Evolutionary conservation across 1,139 yeast species (phyloP).

Genomic region (Saccharomyces pastorianus): DNA sequence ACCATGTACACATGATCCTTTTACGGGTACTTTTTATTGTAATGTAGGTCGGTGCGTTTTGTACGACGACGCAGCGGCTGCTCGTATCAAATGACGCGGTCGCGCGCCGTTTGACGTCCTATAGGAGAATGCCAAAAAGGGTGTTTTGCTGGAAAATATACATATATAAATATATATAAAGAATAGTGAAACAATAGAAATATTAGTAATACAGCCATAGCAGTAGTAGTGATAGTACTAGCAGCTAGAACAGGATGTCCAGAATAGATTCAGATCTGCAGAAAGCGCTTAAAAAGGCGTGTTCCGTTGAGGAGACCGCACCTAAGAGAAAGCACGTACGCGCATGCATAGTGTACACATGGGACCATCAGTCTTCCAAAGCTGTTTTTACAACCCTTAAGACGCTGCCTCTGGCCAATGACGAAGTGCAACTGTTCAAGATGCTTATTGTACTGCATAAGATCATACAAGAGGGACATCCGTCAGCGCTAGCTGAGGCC

Average conservation of each 20-base stretch:
- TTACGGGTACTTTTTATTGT: neutral
- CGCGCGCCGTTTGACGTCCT: neutral
- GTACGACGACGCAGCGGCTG: neutral
- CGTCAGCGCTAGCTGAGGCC: slow-evolving; percentile 73
- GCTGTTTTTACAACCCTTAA: slow-evolving; percentile 72
- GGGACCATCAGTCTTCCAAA: slow-evolving; percentile 87
- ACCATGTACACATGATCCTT: neutral
- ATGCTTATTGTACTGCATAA: slow-evolving; percentile 84
- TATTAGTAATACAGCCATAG: neutral
- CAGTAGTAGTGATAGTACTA: neutral
- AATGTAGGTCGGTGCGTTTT: neutral
- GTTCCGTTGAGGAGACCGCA: slow-evolving; percentile 78
- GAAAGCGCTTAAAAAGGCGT: slow-evolving; percentile 75
- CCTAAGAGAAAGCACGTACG: slow-evolving; percentile 94
- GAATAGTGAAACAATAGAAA: neutral
- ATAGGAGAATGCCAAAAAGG: neutral
- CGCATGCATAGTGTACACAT: slow-evolving; percentile 88
- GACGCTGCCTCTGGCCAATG: slow-evolving; percentile 69
- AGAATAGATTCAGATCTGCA: slow-evolving; percentile 44
- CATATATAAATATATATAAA: neutral
- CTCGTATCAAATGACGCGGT: neutral
- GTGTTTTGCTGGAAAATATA: neutral
- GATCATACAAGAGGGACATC: slow-evolving; percentile 95
- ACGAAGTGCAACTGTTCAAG: slow-evolving; percentile 79
- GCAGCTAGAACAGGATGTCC: slow-evolving; percentile 16